Conservation (phyloP, 2,329 filamentous ascomycete species). For the Aspergillus tubingensis region DNA sequence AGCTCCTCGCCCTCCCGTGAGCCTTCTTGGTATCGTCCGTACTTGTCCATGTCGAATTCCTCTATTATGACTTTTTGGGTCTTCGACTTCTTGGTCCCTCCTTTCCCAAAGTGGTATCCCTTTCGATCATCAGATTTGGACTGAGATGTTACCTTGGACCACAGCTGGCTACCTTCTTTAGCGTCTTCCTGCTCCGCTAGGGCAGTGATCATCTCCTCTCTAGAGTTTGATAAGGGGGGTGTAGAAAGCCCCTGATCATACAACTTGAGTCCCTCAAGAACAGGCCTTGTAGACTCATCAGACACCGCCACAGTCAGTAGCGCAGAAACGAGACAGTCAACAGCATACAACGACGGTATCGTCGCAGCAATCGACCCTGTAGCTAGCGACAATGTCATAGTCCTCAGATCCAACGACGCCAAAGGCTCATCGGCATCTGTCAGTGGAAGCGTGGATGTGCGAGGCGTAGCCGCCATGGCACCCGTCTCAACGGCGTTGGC, state of each 20-base stretch:
- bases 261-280: slow-evolving; percentile 41
- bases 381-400: slow-evolving; percentile 43
- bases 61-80: slow-evolving; percentile 35
- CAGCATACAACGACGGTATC: slow-evolving; percentile 50
- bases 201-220: slow-evolving; percentile 38
- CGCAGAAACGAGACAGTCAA: slow-evolving; percentile 50
- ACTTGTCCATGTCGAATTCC: slow-evolving; percentile 50
- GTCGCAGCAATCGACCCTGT: slow-evolving; percentile 42
- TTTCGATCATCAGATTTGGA: slow-evolving; percentile 20
- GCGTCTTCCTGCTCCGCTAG: slow-evolving; percentile 47
- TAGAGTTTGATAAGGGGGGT: slow-evolving; percentile 18
- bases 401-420: slow-evolving; percentile 47
- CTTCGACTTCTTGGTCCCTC: slow-evolving; percentile 20
- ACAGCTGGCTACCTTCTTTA: slow-evolving; percentile 39
- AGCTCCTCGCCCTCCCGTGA: slow-evolving; percentile 43
- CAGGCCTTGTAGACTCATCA: slow-evolving; percentile 43
- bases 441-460: slow-evolving; percentile 44
- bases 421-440: slow-evolving; percentile 43
- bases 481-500: slow-evolving; percentile 38
- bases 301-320: slow-evolving; percentile 49
- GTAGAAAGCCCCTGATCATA: slow-evolving; percentile 22
- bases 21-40: slow-evolving; percentile 42
- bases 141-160: slow-evolving; percentile 35
- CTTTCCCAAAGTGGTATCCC: slow-evolving; percentile 22
- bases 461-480: slow-evolving; percentile 34